Conservation (phyloP, 208 protist genomes). For the Trypanosoma rangeli region DNA sequence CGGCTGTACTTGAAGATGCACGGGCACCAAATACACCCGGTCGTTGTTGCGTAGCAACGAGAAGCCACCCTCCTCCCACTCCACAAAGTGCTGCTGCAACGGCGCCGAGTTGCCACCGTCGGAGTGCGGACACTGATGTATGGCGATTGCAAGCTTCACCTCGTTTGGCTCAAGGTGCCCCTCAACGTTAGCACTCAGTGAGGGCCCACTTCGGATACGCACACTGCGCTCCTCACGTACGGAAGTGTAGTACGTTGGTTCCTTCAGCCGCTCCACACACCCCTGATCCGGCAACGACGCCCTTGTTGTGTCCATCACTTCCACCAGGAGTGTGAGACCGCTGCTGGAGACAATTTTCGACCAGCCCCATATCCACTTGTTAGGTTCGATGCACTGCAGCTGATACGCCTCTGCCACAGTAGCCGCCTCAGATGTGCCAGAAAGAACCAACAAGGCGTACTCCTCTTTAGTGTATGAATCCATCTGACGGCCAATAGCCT, state of each 20-base stretch:
- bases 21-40: slow-evolving; percentile 45
- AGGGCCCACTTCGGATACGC: slow-evolving; percentile 51
- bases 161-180: slow-evolving; percentile 68
- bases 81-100: slow-evolving; percentile 40
- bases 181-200: slow-evolving; percentile 32
- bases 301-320: slow-evolving; percentile 1
- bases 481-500: slow-evolving; percentile 49
- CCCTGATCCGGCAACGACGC: neutral
- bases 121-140: slow-evolving; percentile 29
- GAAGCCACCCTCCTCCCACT: slow-evolving; percentile 72
- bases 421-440: slow-evolving; percentile 23
- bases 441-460: slow-evolving; percentile 68
- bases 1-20: slow-evolving; percentile 30
- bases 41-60: slow-evolving; percentile 51
- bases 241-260: slow-evolving; percentile 52
- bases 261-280: slow-evolving; percentile 25
- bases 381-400: slow-evolving; percentile 33
- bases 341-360: slow-evolving; percentile 58
- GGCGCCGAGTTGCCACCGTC: neutral
- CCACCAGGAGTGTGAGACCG: slow-evolving; percentile 46
- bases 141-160: slow-evolving; percentile 50
- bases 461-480: slow-evolving; percentile 63
- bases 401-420: slow-evolving; percentile 36
- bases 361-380: slow-evolving; percentile 75
- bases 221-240: slow-evolving; percentile 39